Percentiles rank a stretch among this genome's conserved stretches.
phyloP scores from a whole-genome alignment of 257 asterid genomes.

The Solanum appendiculatum region DNA sequence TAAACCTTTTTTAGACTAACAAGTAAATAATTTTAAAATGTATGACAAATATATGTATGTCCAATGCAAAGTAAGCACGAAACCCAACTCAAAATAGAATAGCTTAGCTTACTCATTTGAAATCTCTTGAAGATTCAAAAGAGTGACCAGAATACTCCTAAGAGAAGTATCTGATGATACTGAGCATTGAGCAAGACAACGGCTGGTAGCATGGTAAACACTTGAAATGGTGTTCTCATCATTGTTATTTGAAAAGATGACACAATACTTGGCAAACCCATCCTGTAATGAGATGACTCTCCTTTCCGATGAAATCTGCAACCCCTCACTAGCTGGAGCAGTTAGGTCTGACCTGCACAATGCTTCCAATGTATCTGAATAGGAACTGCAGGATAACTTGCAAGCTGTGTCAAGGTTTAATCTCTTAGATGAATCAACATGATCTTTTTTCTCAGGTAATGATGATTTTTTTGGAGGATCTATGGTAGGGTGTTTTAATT shows the following conservation, averaged over 20 bases:
- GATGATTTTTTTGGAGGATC: conserved; percentile 14
- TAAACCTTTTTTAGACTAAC: not conserved
- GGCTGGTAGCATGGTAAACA: conserved; percentile 28
- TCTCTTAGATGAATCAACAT: conserved; percentile 8
- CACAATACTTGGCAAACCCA: conserved; percentile 23
- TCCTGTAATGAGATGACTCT: not conserved
- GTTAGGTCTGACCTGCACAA: conserved; percentile 11
- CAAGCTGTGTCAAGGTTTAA: not conserved
- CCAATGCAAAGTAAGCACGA: not conserved
- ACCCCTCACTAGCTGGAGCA: conserved; percentile 17
- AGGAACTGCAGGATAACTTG: not conserved
- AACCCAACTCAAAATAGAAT: not conserved
- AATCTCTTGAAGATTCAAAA: conserved; percentile 45
- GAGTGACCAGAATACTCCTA: conserved; percentile 25
- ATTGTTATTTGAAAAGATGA: conserved; percentile 33
- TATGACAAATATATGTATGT: too few species aligned
- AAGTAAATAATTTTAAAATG: not conserved
- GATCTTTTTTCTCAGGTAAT: conserved; percentile 6
- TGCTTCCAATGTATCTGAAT: conserved; percentile 13
- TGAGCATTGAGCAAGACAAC: conserved; percentile 35
- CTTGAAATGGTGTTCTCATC: conserved; percentile 44
- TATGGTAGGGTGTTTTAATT: conserved; percentile 5
- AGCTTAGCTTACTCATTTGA: conserved; percentile 47
- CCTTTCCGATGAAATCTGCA: conserved; percentile 9
- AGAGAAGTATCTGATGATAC: conserved; percentile 30